phyloP scores from a whole-genome alignment of 164 flowering plant species.

The Magnolia sinica region DNA sequence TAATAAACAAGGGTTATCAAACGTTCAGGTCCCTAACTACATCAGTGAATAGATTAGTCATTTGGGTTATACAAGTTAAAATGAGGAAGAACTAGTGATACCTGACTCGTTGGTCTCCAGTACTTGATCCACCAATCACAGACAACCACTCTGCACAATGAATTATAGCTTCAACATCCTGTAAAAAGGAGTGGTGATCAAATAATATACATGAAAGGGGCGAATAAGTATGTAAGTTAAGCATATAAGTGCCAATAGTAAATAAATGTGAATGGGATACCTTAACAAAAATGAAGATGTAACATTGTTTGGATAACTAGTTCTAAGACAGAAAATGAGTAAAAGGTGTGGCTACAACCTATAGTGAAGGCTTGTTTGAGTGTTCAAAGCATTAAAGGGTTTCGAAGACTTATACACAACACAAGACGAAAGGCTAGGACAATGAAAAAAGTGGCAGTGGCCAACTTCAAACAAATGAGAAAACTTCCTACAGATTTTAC shows the following conservation, averaged over 20 bases:
- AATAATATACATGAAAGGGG: conserved; percentile 4
- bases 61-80: background rate
- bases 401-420: too few relatives aligned
- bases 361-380: too few relatives aligned
- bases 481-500: too few relatives aligned
- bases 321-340: background rate
- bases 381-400: too few relatives aligned
- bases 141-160: conserved; percentile 99
- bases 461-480: too few relatives aligned
- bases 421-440: too few relatives aligned
- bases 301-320: background rate
- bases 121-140: conserved; percentile 96
- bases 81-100: conserved; percentile 22
- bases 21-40: too few relatives aligned
- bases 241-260: background rate
- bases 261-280: too few relatives aligned
- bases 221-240: background rate
- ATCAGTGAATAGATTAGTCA: background rate
- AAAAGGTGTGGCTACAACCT: too few relatives aligned
- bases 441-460: too few relatives aligned
- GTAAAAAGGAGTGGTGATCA: conserved; percentile 29
- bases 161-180: conserved; percentile 99
- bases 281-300: background rate
- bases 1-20: too few relatives aligned
- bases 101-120: conserved; percentile 89